Evolutionary conservation across 768 basidiomycete species (phyloP).

Genomic region (Xanthoconium stramineum): DNA sequence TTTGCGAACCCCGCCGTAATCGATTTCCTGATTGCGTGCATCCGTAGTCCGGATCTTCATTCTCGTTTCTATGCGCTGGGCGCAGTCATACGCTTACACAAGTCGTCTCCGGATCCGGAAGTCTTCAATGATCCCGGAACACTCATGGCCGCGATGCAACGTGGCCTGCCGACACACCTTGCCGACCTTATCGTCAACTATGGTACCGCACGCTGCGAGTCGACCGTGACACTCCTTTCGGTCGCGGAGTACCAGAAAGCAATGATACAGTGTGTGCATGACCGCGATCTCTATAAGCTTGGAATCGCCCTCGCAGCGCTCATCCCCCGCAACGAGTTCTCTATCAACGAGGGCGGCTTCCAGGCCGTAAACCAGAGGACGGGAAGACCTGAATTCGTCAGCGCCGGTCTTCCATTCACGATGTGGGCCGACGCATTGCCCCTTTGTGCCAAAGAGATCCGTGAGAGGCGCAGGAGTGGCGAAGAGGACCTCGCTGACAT

Average conservation of each 20-base stretch:
- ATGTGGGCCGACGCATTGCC: slow-evolving; percentile 60
- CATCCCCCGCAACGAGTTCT: slow-evolving; percentile 59
- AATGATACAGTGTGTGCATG: slow-evolving; percentile 47
- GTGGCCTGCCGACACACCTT: slow-evolving; percentile 46
- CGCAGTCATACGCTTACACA: slow-evolving; percentile 51
- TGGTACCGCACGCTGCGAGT: slow-evolving; percentile 47
- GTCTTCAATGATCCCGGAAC: slow-evolving; percentile 46
- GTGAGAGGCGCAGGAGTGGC: slow-evolving; percentile 36
- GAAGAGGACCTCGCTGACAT: slow-evolving; percentile 60
- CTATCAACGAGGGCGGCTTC: slow-evolving; percentile 56
- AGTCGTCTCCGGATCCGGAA: slow-evolving; percentile 42
- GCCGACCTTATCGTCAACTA: slow-evolving; percentile 46
- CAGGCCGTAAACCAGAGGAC: slow-evolving; percentile 42
- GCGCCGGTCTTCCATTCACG: slow-evolving; percentile 56
- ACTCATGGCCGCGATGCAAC: slow-evolving; percentile 41
- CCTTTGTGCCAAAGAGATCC: slow-evolving; percentile 54
- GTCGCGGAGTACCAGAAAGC: slow-evolving; percentile 47
- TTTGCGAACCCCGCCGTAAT: slow-evolving; percentile 41
- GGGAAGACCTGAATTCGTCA: slow-evolving; percentile 38
- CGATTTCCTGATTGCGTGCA: slow-evolving; percentile 52
- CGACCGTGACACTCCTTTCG: slow-evolving; percentile 39
- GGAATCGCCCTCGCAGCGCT: slow-evolving; percentile 47
- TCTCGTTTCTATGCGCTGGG: slow-evolving; percentile 50
- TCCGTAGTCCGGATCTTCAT: slow-evolving; percentile 54
- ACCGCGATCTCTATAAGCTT: slow-evolving; percentile 48